Percentiles rank a stretch among this genome's conserved stretches.
These are phyloP conservation scores for Populus hybrid DNA, from an alignment of 441 rosid species.

Conservation along the genomic window DNA sequence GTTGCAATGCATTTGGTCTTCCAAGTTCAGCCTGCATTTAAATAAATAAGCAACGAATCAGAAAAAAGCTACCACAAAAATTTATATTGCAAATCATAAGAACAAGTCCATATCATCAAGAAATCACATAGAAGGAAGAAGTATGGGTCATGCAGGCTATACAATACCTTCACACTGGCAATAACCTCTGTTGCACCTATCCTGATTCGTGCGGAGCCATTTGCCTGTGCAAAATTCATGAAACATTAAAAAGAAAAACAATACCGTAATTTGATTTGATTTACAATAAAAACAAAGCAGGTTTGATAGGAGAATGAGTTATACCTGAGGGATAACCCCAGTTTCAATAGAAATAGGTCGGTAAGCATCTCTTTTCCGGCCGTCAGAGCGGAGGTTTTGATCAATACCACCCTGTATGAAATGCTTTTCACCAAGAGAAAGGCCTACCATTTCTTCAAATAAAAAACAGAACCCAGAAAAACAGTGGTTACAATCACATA, in stretches of 20 bases:
- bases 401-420: constrained; percentile 78
- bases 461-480: neutral
- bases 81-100: neutral
- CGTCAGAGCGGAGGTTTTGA: constrained; percentile 81
- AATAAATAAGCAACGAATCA: neutral
- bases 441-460: constrained; percentile 58
- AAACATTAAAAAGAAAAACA: neutral
- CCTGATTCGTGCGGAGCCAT: constrained; percentile 79
- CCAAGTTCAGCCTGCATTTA: constrained; percentile 81
- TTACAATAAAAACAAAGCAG: neutral
- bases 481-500: neutral
- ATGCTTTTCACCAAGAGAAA: constrained; percentile 63
- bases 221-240: constrained; percentile 43
- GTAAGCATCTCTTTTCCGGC: constrained; percentile 60
- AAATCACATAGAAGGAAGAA: neutral
- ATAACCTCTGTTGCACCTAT: constrained; percentile 82
- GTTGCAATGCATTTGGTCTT: constrained; percentile 64
- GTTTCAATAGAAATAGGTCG: constrained; percentile 67
- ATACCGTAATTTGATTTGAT: neutral
- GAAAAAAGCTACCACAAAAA: neutral
- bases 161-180: constrained; percentile 84
- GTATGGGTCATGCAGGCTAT: neutral
- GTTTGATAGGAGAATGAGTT: neutral
- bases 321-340: constrained; percentile 81
- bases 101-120: neutral